Evolutionary conservation across 2,329 filamentous ascomycete species (phyloP), one percentile per base, ranked within the genome.

Genomic region (Cryphonectria carpinicola): DNA sequence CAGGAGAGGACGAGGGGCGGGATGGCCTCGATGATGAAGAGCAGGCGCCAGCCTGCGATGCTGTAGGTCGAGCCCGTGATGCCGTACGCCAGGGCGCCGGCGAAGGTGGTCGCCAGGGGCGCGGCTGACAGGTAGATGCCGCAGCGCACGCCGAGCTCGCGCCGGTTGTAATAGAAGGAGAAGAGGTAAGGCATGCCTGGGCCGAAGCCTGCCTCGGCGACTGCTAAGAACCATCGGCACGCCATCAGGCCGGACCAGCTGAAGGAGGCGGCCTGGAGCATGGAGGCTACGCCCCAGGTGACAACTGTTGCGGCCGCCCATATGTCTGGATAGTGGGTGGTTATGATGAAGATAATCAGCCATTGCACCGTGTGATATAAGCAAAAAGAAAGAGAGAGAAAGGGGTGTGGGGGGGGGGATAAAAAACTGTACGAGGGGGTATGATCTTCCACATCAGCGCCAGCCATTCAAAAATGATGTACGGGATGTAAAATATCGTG

Each of bases 71-170:
- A 86, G 39, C 87, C 86, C 11, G 89, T 89, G 76, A 93, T 91
- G 5, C 85, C 88, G 70, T 89, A 91, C 1, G 89, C 89, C 7
- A 91, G 81, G 3, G 88, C 89, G 2, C 90, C 78, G 0, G 90
- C 89, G 75, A 92, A 92, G 0, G 87, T 89, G 71, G 89, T 92
- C 14, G 90, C 90, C 41, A 93, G 81, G 1, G 90, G 90, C 0
- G 90, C 89, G 14, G 79, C 91, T 0, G 90, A 90, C 69, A 95
- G 86, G 78, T 93, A 92, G 7, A 94, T 81, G 13, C 91, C 92
- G 22, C 88, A 91, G 37, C 92, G 85, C 70, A 92, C 86, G 1
- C 92, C 93, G 13, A 95, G 82, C 76, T 95, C 93, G 25, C 80
- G 75, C 6, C 84, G 76, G 25, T 52, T 71, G 74, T 72, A 73